phyloP scores from a whole-genome alignment of 2,329 filamentous ascomycete genomes.

The Paraconiothyrium sp. region DNA sequence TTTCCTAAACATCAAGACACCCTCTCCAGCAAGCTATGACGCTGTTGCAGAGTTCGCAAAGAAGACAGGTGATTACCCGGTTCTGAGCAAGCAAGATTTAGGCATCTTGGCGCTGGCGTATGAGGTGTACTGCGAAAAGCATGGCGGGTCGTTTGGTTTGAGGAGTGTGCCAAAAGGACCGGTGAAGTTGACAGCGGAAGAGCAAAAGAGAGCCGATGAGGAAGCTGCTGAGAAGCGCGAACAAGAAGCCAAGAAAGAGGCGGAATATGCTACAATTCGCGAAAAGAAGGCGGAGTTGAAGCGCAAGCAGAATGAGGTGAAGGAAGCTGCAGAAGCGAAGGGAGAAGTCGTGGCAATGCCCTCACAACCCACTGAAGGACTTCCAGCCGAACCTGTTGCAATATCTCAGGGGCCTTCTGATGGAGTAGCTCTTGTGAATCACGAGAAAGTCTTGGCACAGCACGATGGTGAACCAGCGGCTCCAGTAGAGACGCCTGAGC shows the following conservation, averaged over 20 bases:
- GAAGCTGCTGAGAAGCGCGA: conserved; percentile 2
- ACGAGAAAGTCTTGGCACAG: background rate
- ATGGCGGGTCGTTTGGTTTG: conserved; percentile 88
- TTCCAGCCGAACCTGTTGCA: background rate
- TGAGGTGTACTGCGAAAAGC: conserved; percentile 91
- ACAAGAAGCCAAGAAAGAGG: background rate
- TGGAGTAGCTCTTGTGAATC: background rate
- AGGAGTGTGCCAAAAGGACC: conserved; percentile 83
- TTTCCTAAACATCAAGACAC: conserved; percentile 81
- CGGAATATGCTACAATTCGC: background rate
- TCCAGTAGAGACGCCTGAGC: background rate
- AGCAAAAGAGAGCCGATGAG: conserved; percentile 19
- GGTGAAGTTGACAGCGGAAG: conserved; percentile 64
- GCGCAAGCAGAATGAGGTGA: conserved; percentile 17
- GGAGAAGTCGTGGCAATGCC: background rate
- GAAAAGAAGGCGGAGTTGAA: conserved; percentile 23
- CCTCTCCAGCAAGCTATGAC: conserved; percentile 78
- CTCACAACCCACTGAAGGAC: background rate
- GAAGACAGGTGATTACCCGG: conserved; percentile 86
- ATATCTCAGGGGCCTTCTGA: background rate
- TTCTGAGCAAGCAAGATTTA: conserved; percentile 88
- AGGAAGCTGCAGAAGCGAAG: conserved; percentile 19
- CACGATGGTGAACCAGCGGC: background rate
- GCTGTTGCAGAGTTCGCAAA: conserved; percentile 86
- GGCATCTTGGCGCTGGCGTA: conserved; percentile 90